Base-by-base conservation (phyloP, 495 filamentous ascomycete species). In the Annulohypoxylon stygium region DNA sequence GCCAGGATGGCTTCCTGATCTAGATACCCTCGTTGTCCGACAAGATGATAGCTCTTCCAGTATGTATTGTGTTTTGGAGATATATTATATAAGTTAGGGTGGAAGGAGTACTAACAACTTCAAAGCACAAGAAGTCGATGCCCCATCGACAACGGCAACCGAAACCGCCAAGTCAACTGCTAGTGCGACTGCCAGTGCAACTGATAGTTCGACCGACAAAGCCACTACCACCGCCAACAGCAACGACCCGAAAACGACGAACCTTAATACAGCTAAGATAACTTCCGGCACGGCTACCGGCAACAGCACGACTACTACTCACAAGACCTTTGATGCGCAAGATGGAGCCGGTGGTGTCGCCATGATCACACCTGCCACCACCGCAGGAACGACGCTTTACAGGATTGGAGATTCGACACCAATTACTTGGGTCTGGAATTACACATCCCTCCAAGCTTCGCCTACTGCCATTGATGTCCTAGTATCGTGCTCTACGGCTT, bases 371-470 rank as follows among this genome's bases (percentile, higher is more conserved):
- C 96, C 96, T 0, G 82, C 83, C 34, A 67, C 81, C 3, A 80
- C 85, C 0, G 85, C 84, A 4, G 87, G 89, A 7, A 82, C 88
- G 4, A 89, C 90, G 69, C 93, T 93, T 77, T 98, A 93, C 89
- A 95, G 95, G 81, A 92, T 98, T 77, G 93, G 92, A 16, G 90
- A 98, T 60, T 85, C 85, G 60, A 90, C 98, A 41, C 86, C 86
- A 61, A 84, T 97, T 14, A 97, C 94, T 0, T 95, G 95, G 80
- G 90, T 83, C 0, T 99, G 95, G 95, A 98, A 98, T 81, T 98
- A 97, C 83, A 99, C 96, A 1, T 93, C 91, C 50, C 84, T 99
- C 43, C 87, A 87, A 33, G 90, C 90, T 16, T 91, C 89, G 0
- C 96, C 96, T 0, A 89, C 88, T 2, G 90, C 88, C 34, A 82